Base-by-base conservation (phyloP, 2,329 filamentous ascomycete genomes). In the Penicillium sp. region DNA sequence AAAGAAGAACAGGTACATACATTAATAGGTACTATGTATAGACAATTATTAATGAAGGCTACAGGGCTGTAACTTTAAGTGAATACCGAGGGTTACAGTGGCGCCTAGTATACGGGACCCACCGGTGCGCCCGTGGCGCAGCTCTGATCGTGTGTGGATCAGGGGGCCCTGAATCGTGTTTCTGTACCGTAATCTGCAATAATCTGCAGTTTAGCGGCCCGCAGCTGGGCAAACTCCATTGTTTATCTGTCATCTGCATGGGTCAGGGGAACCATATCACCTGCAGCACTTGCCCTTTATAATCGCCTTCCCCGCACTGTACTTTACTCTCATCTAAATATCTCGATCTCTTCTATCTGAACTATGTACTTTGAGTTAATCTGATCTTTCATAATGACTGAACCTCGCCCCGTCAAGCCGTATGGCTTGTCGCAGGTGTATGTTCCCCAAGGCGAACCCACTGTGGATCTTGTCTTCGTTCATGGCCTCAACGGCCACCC, bases 401-500 rank as follows among this genome's bases (percentile, higher is more conserved):
- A 39, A 33, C 42, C 66, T 21, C 60, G 57, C 42, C 39, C 65
- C 45, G 64, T 78, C 62, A 74, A 73, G 61, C 67, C 71, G 48
- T 75, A 72, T 62, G 77, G 77, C 60, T 69, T 79, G 59, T 73
- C 75, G 27, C 71, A 78, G 66, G 69, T 79, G 46, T 78, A 75
- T 58, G 62, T 66, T 53, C 71, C 74, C 23, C 65, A 68, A 44
- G 66, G 70, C 14, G 67, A 72, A 55, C 75, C 77, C 42, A 67
- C 71, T 7, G 77, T 79, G 37, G 78, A 80, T 60, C 85, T 92
- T 43, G 83, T 91, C 26, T 83, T 91, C 59, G 85, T 91, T 29
- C 88, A 91, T 67, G 88, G 88, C 35, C 81, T 83, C 43, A 90
- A 90, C 70, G 88, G 88, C 31, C 76, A 85, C 25, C 87, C 88